Base-by-base conservation (phyloP, 2,329 filamentous ascomycete species). In the Sphaerulina vaccinii region DNA sequence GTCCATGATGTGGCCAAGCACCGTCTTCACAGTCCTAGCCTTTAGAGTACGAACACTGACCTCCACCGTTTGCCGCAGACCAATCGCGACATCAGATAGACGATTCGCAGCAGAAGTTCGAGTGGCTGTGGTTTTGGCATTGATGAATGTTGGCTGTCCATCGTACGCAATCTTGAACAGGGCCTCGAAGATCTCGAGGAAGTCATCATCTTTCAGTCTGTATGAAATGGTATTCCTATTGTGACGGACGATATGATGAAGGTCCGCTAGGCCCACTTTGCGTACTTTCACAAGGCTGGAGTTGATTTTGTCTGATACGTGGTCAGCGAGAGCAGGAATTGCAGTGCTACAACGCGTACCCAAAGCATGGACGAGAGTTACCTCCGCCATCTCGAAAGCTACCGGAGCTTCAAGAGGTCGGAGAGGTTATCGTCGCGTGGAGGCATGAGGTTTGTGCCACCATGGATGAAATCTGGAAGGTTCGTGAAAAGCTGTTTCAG, bases 1-100 rank as follows among this genome's bases (percentile, higher is more conserved):
- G 58, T 96, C 84, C 2, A 83, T 85, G 55, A 97, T 86, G 70
- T 96, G 90, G 58, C 90, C 84, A 58, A 95, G 76, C 13, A 96
- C 74, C 5, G 87, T 82, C 61, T 85, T 80, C n/a, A 92, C 76
- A 0, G 90, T 92, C 68, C 90, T 95, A 54, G 78, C 76, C 63
- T 84, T 87, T 57, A 54, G 27, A 54, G 80, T 85, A 16, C 77
- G 72, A 24, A 85, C 75, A 18, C 88, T 87, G 48, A 86, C 80
- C 57, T 86, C 83, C 41, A 95, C 79, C 19, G 86, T 81, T 21
- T 85, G 75, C 48, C 89, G 85, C 51, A 97, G 72, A 6, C 86
- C 85, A 40, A 82, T 81, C 23, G 87, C 87, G 63, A 84, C 88
- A 62, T 82, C 79, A 48, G 80, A 77, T 9, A 99, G 76, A 21